A percentile compares a stretch with the other conserved stretches of the same genome.
phyloP scores from a whole-genome alignment of 257 asterid species.

The Solanum sitiens region DNA sequence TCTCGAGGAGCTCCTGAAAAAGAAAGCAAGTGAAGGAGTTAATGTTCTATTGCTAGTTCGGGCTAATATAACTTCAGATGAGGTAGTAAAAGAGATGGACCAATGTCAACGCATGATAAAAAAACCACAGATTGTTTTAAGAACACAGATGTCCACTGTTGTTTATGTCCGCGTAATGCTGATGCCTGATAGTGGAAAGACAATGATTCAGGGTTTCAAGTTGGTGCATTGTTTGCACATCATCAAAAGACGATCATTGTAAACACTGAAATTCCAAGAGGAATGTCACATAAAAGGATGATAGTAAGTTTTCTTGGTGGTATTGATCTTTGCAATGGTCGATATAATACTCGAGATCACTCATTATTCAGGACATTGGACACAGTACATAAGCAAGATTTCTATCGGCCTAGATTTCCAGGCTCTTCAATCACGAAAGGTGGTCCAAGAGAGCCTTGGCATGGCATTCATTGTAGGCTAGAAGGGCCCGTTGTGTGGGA shows the following conservation, averaged over 20 bases:
- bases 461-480: too few relatives aligned
- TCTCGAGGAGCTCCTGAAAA: conserved; percentile 58
- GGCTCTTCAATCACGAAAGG: too few relatives aligned
- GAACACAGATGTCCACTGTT: too few relatives aligned
- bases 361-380: too few relatives aligned
- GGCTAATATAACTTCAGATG: conserved; percentile 55
- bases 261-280: conserved; percentile 26
- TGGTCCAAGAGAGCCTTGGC: too few relatives aligned
- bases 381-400: too few relatives aligned
- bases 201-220: conserved; percentile 46
- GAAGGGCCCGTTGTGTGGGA: too few relatives aligned
- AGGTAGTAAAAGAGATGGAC: conserved; percentile 6
- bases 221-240: conserved; percentile 74
- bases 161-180: too few relatives aligned
- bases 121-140: conserved; percentile 8
- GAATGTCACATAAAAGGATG: conserved; percentile 21
- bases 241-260: conserved; percentile 72
- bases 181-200: too few relatives aligned
- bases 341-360: too few relatives aligned
- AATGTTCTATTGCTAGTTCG: conserved; percentile 66
- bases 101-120: conserved; percentile 61
- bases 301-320: conserved; percentile 27
- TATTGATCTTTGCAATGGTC: conserved; percentile 67
- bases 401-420: too few relatives aligned
- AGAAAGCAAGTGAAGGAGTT: conserved; percentile 3